A percentile compares a stretch with the other conserved stretches of the same genome.
These are phyloP conservation scores for Eimeria falciformis DNA, from an alignment of 169 alveolate genomes.

Conservation along the genomic window DNA sequence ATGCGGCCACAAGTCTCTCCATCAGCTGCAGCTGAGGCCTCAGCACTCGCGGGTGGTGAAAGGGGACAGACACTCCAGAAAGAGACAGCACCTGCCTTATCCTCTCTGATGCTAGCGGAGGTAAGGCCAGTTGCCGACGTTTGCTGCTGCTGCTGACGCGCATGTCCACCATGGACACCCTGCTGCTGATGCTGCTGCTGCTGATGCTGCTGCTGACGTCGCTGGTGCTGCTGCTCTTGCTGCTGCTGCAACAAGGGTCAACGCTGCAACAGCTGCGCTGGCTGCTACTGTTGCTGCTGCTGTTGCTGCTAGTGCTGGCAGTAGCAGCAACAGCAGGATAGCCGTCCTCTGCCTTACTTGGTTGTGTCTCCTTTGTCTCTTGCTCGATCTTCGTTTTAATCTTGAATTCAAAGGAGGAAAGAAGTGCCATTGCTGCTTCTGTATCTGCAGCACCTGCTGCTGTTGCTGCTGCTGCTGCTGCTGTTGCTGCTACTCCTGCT, in stretches of 20 bases:
- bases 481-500: conserved; percentile 29
- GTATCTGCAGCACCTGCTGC: conserved; percentile 29
- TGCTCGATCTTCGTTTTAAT: background rate
- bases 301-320: background rate
- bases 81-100: background rate
- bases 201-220: background rate
- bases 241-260: background rate
- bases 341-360: background rate
- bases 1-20: conserved; percentile 47
- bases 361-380: background rate
- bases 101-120: background rate
- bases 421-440: background rate
- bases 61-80: conserved; percentile 52
- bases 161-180: background rate
- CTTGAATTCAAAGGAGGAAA: background rate
- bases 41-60: conserved; percentile 26
- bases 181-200: conserved; percentile 16
- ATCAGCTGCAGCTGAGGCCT: conserved; percentile 68
- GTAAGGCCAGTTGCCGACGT: background rate
- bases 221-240: background rate
- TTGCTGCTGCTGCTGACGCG: conserved; percentile 18
- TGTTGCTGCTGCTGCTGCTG: conserved; percentile 27
- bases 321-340: background rate
- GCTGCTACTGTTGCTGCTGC: conserved; percentile 10
- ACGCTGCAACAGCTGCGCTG: background rate